Percentiles rank a stretch among this genome's conserved stretches.
These are phyloP conservation scores for Eutrema salsugineum DNA, from an alignment of 441 rosid genomes.

Conservation along the genomic window DNA sequence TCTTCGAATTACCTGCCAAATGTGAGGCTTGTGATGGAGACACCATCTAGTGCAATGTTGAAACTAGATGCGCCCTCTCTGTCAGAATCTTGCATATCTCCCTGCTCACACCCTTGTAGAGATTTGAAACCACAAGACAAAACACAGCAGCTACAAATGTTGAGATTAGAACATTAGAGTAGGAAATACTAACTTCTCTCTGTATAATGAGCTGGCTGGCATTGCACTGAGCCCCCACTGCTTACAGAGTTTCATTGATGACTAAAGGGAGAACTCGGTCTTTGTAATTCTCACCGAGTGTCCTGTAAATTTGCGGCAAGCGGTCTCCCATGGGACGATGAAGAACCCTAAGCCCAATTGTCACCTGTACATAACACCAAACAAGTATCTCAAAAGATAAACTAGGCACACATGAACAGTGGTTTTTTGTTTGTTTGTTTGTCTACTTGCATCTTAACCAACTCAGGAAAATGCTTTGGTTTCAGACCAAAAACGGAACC, in stretches of 20 bases:
- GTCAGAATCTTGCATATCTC: conserved; percentile 76
- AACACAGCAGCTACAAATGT: too few species aligned
- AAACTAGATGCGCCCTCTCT: conserved; percentile 69
- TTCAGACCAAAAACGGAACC: neutral
- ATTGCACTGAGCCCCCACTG: conserved; percentile 86
- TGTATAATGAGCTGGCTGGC: conserved; percentile 91
- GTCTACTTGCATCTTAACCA: neutral
- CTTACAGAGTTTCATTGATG: conserved; percentile 78
- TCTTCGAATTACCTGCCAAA: conserved; percentile 80
- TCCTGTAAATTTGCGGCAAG: conserved; percentile 61
- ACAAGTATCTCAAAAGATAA: neutral
- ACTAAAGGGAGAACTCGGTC: conserved; percentile 79
- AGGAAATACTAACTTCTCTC: conserved; percentile 51
- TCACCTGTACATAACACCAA: conserved; percentile 45
- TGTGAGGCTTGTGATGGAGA: conserved; percentile 69
- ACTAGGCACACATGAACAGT: neutral
- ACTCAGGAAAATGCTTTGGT: neutral
- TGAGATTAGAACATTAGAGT: neutral
- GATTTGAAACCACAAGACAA: neutral
- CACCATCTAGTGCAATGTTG: conserved; percentile 71
- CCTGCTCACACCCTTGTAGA: conserved; percentile 57
- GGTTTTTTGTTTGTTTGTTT: too few species aligned
- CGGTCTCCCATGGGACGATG: conserved; percentile 64
- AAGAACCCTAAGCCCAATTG: conserved; percentile 83
- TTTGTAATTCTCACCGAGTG: conserved; percentile 65